Evolutionary conservation across 2,329 filamentous ascomycete species (phyloP).

Genomic region (Lojkania enalia): DNA sequence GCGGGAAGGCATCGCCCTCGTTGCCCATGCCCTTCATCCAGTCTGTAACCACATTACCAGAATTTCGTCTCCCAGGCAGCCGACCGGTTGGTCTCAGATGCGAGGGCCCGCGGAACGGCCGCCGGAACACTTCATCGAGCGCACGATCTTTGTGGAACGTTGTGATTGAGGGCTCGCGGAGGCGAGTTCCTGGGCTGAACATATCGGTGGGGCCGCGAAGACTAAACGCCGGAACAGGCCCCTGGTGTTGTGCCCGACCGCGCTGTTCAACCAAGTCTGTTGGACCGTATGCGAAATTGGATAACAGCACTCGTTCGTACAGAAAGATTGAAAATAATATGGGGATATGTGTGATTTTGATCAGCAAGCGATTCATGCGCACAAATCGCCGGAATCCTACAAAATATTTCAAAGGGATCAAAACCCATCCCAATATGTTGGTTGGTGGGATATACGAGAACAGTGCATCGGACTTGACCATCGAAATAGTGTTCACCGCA

Average conservation of each 20-base stretch:
- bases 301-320: conserved; percentile 81
- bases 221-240: conserved; percentile 50
- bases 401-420: conserved; percentile 79
- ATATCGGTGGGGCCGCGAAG: conserved; percentile 54
- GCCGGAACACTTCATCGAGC: conserved; percentile 85
- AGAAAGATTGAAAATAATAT: conserved; percentile 83
- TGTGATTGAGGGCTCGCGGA: conserved; percentile 83
- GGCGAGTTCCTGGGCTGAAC: conserved; percentile 70
- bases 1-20: conserved; percentile 58
- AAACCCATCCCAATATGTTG: conserved; percentile 87
- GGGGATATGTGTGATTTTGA: conserved; percentile 89
- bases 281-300: conserved; percentile 75
- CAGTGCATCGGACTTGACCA: conserved; percentile 96
- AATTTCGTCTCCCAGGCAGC: conserved; percentile 65
- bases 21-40: conserved; percentile 79
- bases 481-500: conserved; percentile 94
- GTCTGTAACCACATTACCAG: conserved; percentile 78
- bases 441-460: conserved; percentile 93
- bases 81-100: conserved; percentile 37
- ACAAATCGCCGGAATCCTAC: conserved; percentile 83
- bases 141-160: conserved; percentile 89
- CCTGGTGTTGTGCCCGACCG: conserved; percentile 63
- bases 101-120: conserved; percentile 64
- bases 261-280: conserved; percentile 82
- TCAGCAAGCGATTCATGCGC: conserved; percentile 82